Evolutionary conservation across 1,284 basidiomycete genomes (phyloP).

Genomic region (Chalciporus sp.): DNA sequence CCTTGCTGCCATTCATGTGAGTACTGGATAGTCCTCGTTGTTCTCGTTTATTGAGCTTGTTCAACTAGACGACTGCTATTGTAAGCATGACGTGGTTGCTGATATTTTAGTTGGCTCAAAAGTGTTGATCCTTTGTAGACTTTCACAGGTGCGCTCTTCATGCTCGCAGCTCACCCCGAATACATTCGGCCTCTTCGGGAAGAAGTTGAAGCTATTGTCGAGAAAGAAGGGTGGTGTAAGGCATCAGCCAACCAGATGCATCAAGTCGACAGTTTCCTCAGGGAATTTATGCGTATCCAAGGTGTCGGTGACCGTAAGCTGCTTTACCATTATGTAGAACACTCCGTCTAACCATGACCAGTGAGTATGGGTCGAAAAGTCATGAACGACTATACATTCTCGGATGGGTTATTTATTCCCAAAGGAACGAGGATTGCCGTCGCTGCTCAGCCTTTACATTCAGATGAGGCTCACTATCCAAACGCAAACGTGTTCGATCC

Average conservation of each 20-base stretch:
- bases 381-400: no score
- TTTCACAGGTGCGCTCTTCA: slow-evolving; percentile 40
- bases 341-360: slow-evolving; percentile 16
- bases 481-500: no score
- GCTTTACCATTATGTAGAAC: background rate
- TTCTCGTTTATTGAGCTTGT: no score
- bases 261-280: slow-evolving; percentile 51
- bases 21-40: no score
- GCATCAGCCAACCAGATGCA: slow-evolving; percentile 41
- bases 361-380: no score
- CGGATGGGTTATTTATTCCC: no score
- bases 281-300: slow-evolving; percentile 42
- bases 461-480: no score
- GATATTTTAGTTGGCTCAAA: no score
- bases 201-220: slow-evolving; percentile 28
- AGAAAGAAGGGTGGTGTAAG: slow-evolving; percentile 22
- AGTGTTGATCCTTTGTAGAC: slow-evolving; percentile 8
- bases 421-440: no score
- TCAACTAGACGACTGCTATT: slow-evolving; percentile 13
- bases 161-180: slow-evolving; percentile 40
- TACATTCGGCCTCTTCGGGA: slow-evolving; percentile 43
- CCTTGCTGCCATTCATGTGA: no score
- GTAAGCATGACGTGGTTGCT: slow-evolving; percentile 7
- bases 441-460: no score
- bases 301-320: slow-evolving; percentile 29